These are phyloP conservation scores for Bidens hawaiensis DNA, from an alignment of 140 eudicot species.

Conservation along the genomic window DNA sequence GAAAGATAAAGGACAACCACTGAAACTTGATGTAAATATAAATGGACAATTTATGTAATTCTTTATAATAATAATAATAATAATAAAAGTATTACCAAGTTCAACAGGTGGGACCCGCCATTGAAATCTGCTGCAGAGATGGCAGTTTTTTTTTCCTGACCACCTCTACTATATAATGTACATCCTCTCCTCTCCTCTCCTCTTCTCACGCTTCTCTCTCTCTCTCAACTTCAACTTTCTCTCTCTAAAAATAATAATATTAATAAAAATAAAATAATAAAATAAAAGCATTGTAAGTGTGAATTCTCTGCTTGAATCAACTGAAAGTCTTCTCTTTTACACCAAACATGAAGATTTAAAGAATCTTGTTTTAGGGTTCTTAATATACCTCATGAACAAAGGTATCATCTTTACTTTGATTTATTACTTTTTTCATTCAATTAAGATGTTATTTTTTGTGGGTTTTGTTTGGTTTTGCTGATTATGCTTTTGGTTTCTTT, in stretches of 20 bases:
- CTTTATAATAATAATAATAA: conserved; percentile 18
- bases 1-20: too few species aligned
- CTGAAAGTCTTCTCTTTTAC: conserved; percentile 67
- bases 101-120: conserved; percentile 46
- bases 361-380: conserved; percentile 48
- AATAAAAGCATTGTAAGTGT: conserved; percentile 21
- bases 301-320: conserved; percentile 36
- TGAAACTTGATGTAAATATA: neutral
- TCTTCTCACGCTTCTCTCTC: neutral
- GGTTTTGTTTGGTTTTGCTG: conserved; percentile 10
- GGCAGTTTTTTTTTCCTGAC: conserved; percentile 50
- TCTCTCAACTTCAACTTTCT: neutral
- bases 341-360: conserved; percentile 34
- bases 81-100: conserved; percentile 14
- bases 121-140: conserved; percentile 57
- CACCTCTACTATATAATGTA: conserved; percentile 14
- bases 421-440: conserved; percentile 16
- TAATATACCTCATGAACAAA: conserved; percentile 20
- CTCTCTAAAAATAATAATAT: conserved; percentile 35
- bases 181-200: neutral
- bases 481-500: neutral
- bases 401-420: conserved; percentile 39
- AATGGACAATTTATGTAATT: too few species aligned
- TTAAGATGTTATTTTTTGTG: conserved; percentile 12
- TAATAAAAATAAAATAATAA: conserved; percentile 13